Percentiles rank a stretch among this genome's conserved stretches.
These are phyloP conservation scores for Themeda triandra DNA, from an alignment of 176 grass and related monocot genomes.

Conservation along the genomic window DNA sequence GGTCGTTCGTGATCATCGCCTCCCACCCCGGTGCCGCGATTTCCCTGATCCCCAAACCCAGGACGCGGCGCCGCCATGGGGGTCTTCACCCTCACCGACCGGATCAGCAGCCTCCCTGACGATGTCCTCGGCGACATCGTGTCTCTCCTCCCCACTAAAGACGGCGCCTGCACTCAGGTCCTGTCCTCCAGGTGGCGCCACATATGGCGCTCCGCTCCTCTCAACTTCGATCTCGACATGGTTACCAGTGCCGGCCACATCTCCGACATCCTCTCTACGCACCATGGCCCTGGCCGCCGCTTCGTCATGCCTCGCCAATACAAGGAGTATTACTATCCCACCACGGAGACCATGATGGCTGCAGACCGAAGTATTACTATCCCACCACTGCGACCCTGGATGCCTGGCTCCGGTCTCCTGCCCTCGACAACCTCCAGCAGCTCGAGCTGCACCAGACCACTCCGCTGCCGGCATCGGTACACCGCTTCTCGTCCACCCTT, in stretches of 20 bases:
- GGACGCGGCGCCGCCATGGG: neutral
- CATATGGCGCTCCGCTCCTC: neutral
- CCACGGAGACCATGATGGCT: neutral
- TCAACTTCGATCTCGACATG: neutral
- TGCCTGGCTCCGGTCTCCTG: neutral
- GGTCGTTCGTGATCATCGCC: too few species aligned
- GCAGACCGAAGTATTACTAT: neutral
- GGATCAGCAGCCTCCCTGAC: neutral
- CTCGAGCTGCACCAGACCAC: neutral
- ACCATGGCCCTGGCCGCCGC: neutral
- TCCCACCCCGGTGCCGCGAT: too few species aligned
- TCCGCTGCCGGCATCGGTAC: neutral
- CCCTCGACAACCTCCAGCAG: neutral
- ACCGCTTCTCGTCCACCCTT: neutral
- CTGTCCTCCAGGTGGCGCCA: neutral
- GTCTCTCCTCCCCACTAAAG: neutral
- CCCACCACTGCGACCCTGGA: neutral
- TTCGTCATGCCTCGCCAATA: neutral
- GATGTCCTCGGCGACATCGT: neutral
- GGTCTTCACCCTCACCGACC: neutral
- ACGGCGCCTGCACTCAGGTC: neutral
- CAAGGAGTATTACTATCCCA: neutral
- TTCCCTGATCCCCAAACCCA: neutral
- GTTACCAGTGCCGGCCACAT: neutral
- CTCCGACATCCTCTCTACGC: neutral